Evolutionary conservation across 139 green algal genomes (phyloP).

Genomic region (Desmodesmus armatus): DNA sequence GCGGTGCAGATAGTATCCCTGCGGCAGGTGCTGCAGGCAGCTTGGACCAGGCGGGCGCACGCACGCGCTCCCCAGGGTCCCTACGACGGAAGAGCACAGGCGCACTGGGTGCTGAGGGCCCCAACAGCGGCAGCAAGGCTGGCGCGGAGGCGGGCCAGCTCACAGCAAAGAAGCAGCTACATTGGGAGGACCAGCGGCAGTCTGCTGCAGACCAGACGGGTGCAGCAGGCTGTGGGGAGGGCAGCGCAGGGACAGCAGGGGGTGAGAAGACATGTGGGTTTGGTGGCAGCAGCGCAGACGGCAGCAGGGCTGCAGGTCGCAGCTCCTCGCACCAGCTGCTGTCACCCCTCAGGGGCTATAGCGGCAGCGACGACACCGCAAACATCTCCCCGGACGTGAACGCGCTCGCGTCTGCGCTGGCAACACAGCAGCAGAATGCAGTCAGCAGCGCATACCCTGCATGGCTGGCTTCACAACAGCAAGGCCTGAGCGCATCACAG

Average conservation of each 20-base stretch:
- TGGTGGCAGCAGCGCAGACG: neutral
- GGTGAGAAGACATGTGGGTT: no score
- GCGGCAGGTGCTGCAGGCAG: no score
- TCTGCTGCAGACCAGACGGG: neutral
- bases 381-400: neutral
- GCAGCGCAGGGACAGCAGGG: neutral
- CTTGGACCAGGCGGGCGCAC: neutral
- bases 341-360: neutral
- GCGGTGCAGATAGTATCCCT: neutral
- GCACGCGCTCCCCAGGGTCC: neutral
- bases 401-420: neutral
- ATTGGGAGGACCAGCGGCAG: neutral
- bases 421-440: neutral
- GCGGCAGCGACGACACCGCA: neutral
- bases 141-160: neutral
- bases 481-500: neutral
- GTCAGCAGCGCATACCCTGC: neutral
- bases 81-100: neutral
- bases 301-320: neutral
- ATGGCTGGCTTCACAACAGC: neutral
- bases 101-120: neutral
- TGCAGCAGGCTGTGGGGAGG: neutral
- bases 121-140: neutral
- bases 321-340: neutral
- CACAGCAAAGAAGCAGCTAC: constrained; percentile 32